Conservation (phyloP, 176 grass and related monocot species). For the Phragmites australis region DNA sequence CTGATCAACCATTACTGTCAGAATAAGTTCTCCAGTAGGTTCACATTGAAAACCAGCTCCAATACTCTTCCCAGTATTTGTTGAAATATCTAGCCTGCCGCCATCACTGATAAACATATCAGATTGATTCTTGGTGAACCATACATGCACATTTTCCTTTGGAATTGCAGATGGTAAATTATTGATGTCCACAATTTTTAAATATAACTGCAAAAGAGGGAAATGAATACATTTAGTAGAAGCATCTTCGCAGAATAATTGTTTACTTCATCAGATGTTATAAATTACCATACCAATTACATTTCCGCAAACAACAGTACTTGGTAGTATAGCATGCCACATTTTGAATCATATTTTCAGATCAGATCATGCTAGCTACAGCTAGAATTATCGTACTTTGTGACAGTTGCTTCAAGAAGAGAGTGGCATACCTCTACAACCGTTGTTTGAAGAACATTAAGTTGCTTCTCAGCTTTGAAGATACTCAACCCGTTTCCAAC, state of each 20-base stretch:
- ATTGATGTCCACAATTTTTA: slow-evolving; percentile 87
- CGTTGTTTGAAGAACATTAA: slow-evolving; percentile 43
- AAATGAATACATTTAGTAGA: slow-evolving; percentile 30
- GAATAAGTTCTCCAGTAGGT: slow-evolving; percentile 64
- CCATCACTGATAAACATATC: slow-evolving; percentile 67
- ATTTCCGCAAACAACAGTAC: not conserved
- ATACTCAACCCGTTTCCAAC: not conserved
- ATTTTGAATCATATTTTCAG: slow-evolving; percentile 11
- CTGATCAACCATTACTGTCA: slow-evolving; percentile 60
- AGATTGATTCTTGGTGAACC: slow-evolving; percentile 69
- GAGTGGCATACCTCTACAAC: slow-evolving; percentile 64
- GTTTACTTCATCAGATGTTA: not conserved
- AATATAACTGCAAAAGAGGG: slow-evolving; percentile 59
- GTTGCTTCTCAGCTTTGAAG: slow-evolving; percentile 33
- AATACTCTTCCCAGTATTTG: slow-evolving; percentile 51
- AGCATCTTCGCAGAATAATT: not conserved
- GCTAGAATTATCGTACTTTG: not conserved
- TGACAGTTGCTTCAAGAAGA: slow-evolving; percentile 10
- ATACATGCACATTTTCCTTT: slow-evolving; percentile 63
- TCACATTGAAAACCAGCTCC: slow-evolving; percentile 74
- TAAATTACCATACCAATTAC: not conserved
- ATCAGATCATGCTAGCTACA: not conserved
- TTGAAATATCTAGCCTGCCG: slow-evolving; percentile 56
- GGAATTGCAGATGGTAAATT: slow-evolving; percentile 52
- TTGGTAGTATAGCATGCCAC: not conserved